Conservation (phyloP, 2,329 filamentous ascomycete genomes). For the Boeremia lycopersici region DNA sequence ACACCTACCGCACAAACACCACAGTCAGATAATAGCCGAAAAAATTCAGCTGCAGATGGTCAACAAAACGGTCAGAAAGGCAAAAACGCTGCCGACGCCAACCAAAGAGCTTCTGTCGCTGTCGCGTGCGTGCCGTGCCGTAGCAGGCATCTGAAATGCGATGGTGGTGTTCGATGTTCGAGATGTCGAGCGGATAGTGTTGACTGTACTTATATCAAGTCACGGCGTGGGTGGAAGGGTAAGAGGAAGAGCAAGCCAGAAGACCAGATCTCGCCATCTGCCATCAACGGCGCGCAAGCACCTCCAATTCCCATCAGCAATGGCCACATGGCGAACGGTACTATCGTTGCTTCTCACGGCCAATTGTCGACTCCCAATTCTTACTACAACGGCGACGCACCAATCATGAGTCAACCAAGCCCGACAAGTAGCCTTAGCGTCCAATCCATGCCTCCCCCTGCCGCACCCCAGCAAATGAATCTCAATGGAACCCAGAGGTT, state of each 20-base stretch:
- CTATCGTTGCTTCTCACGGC: constrained; percentile 19
- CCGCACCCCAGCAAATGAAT: constrained; percentile 33
- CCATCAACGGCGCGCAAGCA: constrained; percentile 29
- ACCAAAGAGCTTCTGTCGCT: constrained; percentile 42
- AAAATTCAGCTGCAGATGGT: constrained; percentile 18
- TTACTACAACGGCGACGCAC: constrained; percentile 35
- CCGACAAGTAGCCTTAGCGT: constrained; percentile 29
- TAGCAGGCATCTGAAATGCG: constrained; percentile 60
- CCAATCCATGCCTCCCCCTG: constrained; percentile 27
- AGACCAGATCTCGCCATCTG: constrained; percentile 33
- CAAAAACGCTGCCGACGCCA: constrained; percentile 16
- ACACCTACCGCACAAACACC: constrained; percentile 44
- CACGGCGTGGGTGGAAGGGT: constrained; percentile 57
- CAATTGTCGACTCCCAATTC: constrained; percentile 41
- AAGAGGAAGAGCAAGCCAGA: constrained; percentile 47
- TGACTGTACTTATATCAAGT: constrained; percentile 59
- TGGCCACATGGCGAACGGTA: constrained; percentile 19
- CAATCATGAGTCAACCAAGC: constrained; percentile 32
- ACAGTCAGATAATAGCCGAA: constrained; percentile 32
- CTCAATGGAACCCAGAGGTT: constrained; percentile 41
- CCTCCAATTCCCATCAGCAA: constrained; percentile 25
- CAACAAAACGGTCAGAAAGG: constrained; percentile 29
- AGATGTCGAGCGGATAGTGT: constrained; percentile 54
- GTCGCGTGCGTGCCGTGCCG: constrained; percentile 60
- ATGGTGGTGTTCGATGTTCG: constrained; percentile 57